A percentile compares a stretch with the other conserved stretches of the same genome.
These are phyloP conservation scores for Hypoxylon lienhwacheense DNA, from an alignment of 495 filamentous ascomycete species.

Conservation along the genomic window DNA sequence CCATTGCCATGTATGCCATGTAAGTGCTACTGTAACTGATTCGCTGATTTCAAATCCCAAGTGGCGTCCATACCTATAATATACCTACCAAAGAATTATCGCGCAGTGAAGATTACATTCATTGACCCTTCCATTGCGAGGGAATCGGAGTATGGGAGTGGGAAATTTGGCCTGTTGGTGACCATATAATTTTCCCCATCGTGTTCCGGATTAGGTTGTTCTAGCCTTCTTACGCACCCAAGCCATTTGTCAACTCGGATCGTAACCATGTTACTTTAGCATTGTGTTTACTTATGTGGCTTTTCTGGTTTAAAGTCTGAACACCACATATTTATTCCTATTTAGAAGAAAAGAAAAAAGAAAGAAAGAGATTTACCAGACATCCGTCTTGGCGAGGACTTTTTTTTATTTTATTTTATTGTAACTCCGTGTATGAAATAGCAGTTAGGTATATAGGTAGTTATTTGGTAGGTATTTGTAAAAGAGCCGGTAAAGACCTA, in stretches of 20 bases:
- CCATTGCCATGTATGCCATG: conserved; percentile 22
- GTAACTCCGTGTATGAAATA: conserved; percentile 9
- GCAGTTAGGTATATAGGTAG: no score
- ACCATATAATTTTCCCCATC: conserved; percentile 25
- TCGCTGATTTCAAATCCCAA: conserved; percentile 17
- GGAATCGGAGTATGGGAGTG: neutral
- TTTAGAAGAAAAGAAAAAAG: no score
- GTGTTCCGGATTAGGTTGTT: conserved; percentile 13
- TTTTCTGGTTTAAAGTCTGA: no score
- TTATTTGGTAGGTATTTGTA: no score
- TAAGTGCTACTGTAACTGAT: conserved; percentile 31
- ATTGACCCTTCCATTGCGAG: conserved; percentile 5
- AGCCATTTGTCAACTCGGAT: conserved; percentile 31
- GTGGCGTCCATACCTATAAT: conserved; percentile 11
- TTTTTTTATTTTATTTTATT: conserved; percentile 16
- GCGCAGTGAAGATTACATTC: conserved; percentile 26
- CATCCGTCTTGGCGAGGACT: conserved; percentile 32
- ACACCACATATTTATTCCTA: conserved; percentile 9
- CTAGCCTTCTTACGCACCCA: conserved; percentile 15
- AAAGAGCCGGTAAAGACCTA: no score
- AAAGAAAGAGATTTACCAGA: conserved; percentile 37
- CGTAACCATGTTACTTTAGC: conserved; percentile 25
- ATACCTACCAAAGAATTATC: conserved; percentile 30
- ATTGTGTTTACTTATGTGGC: conserved; percentile 23
- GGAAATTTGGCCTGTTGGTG: conserved; percentile 5